Evolutionary conservation across 257 asterid genomes (phyloP), one percentile per base, ranked within the genome.

Genomic region (Eustoma russellianum): DNA sequence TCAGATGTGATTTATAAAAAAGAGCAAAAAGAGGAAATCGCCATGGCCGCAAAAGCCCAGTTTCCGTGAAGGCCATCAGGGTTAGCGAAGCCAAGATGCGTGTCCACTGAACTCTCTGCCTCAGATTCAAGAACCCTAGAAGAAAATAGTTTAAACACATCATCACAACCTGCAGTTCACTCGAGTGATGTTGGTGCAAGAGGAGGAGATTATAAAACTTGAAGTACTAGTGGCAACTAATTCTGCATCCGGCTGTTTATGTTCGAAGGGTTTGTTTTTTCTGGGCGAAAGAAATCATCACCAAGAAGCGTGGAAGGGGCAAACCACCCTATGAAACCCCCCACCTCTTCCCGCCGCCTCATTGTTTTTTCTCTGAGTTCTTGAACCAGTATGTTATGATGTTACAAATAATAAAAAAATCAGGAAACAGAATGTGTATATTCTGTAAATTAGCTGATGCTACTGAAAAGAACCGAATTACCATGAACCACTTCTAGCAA

Each of bases 401-500:
- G n/a, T n/a, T n/a, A n/a, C n/a, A n/a, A n/a, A n/a, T n/a, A n/a
- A n/a, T n/a, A n/a, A n/a, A n/a, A n/a, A n/a, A n/a, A n/a, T n/a
- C n/a, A n/a, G n/a, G n/a, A n/a, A n/a, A n/a, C n/a, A n/a, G n/a
- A n/a, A n/a, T n/a, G n/a, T n/a, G n/a, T n/a, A n/a, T n/a, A n/a
- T n/a, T n/a, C n/a, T n/a, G n/a, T n/a, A n/a, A n/a, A n/a, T n/a
- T n/a, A n/a, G n/a, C n/a, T n/a, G n/a, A n/a, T n/a, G n/a, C n/a
- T n/a, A n/a, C n/a, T n/a, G n/a, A n/a, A n/a, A n/a, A n/a, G 24
- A 41, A n/a, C 43, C 18, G 53, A 58, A 69, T 61, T 71, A 89
- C 98, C 92, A 80, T 59, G 94, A 82, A 63, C 85, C 86, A 44
- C 83, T 74, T 51, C 65, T 83, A 7, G 84, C 87, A 33, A 84